Evolutionary conservation across 371 early-diverging fungal species (phyloP), one percentile per base, ranked within the genome.

Genomic region (Syncephalastrum monosporum): DNA sequence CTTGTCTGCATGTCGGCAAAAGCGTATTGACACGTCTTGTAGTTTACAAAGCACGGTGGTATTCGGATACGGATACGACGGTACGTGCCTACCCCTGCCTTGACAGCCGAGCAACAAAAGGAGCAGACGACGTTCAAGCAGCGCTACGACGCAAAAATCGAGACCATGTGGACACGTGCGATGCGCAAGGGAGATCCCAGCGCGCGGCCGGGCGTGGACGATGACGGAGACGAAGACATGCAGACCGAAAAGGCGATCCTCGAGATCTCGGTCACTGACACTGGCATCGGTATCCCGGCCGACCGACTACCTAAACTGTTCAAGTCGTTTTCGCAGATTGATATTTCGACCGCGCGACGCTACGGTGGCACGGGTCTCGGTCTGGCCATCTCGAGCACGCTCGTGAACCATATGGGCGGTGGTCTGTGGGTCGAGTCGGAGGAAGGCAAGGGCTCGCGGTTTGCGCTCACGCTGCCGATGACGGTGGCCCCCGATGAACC

Each of bases 391-490:
- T 81, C 81, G 33, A 77, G 80, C 27, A 81, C 78, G 14, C 55
- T 83, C 6, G 84, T 82, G 7, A 82, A 83, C 56, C 69, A 75
- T 50, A 83, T 83, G 84, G 82, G 82, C 13, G 84, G 84, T 10
- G 75, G 81, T 27, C 60, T 83, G 6, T 83, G 84, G 84, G 84
- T 83, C 4, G 84, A 83, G 55, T 82, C 82, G 21, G 82, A 82
- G 41, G 73, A 78, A 59, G 69, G 69, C 4, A 63, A 65, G 24
- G 84, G 84, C 23, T 81, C 82, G 0, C 56, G 81, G 5, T 83
- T 83, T 49, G 81, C 84, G 5, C 67, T 82, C 33, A 82, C 84
- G 3, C 58, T 83, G 25, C 84, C 84, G 10, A 67, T 83, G 59
- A 68, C 78, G 5, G 58, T 77, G 14, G 72, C 77, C 12, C 56